phyloP scores from a whole-genome alignment of 2,329 filamentous ascomycete genomes.

The Colletotrichum sp. region DNA sequence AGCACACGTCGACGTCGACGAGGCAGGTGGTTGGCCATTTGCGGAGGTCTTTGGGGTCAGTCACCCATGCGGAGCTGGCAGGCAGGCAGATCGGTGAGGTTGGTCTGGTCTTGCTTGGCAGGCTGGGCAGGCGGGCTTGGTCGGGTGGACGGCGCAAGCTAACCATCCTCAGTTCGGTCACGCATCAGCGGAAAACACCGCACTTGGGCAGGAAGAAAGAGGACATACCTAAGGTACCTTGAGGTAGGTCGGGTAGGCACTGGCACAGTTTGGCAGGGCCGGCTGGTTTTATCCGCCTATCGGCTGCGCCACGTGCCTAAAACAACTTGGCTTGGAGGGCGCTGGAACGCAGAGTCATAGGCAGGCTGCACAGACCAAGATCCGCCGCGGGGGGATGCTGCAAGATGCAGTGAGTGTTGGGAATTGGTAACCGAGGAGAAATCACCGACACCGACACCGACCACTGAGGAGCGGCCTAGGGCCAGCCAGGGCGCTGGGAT shows the following conservation, averaged over 20 bases:
- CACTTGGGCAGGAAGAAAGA: neutral
- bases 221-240: neutral
- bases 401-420: neutral
- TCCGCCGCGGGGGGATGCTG: neutral
- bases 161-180: neutral
- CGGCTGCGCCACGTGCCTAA: neutral
- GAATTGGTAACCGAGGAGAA: neutral
- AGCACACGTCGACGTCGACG: neutral
- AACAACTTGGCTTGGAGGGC: neutral
- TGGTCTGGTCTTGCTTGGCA: neutral
- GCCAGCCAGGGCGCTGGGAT: neutral
- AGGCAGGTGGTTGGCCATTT: neutral
- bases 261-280: neutral
- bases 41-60: neutral
- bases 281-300: slow-evolving; percentile 8
- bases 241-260: neutral
- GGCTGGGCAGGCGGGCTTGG: neutral
- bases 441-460: neutral
- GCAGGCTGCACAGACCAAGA: neutral
- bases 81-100: neutral
- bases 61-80: neutral
- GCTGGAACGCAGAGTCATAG: neutral
- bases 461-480: neutral
- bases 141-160: neutral
- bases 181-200: neutral